A percentile compares a stretch with the other conserved stretches of the same genome.
Evolutionary conservation across 192 early-diverging fungal species (phyloP).

Genomic region (Spinellus fusiger): DNA sequence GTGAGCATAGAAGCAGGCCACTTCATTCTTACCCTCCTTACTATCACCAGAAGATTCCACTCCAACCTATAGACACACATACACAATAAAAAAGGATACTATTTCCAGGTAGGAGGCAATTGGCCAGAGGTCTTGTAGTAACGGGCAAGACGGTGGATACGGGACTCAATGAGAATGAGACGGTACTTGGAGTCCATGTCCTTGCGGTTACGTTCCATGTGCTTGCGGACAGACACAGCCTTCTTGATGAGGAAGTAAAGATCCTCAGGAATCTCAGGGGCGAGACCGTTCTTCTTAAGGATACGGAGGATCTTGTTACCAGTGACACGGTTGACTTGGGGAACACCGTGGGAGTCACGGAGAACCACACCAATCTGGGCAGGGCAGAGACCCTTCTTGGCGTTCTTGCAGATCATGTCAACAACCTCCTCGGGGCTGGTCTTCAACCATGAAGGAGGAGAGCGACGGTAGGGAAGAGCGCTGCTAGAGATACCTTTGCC

Average conservation of each 20-base stretch:
- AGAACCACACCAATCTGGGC: slow-evolving; percentile 98
- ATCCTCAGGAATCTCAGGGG: slow-evolving; percentile 94
- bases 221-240: slow-evolving; percentile 98
- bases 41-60: slow-evolving; percentile 17
- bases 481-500: slow-evolving; percentile 93
- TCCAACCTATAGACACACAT: slow-evolving; percentile 7
- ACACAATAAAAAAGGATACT: slow-evolving; percentile 58
- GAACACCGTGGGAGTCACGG: slow-evolving; percentile 95
- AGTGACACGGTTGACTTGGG: slow-evolving; percentile 94
- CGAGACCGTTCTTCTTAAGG: slow-evolving; percentile 86
- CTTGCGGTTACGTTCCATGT: slow-evolving; percentile 98
- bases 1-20: slow-evolving; percentile 12
- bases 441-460: slow-evolving; percentile 97
- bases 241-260: slow-evolving; percentile 99
- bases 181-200: slow-evolving; percentile 99
- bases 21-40: slow-evolving; percentile 32
- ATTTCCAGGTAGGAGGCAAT: slow-evolving; percentile 97
- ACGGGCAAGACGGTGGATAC: slow-evolving; percentile 95
- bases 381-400: slow-evolving; percentile 98
- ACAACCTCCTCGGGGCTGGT: slow-evolving; percentile 94
- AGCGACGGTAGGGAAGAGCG: slow-evolving; percentile 94
- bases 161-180: slow-evolving; percentile 91
- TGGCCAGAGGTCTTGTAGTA: slow-evolving; percentile 98
- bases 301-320: slow-evolving; percentile 99
- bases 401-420: slow-evolving; percentile 97